Evolutionary conservation across 1,284 basidiomycete genomes (phyloP), one percentile per base, ranked within the genome.

Genomic region (Microbotryum lychnidis-dioicae): DNA sequence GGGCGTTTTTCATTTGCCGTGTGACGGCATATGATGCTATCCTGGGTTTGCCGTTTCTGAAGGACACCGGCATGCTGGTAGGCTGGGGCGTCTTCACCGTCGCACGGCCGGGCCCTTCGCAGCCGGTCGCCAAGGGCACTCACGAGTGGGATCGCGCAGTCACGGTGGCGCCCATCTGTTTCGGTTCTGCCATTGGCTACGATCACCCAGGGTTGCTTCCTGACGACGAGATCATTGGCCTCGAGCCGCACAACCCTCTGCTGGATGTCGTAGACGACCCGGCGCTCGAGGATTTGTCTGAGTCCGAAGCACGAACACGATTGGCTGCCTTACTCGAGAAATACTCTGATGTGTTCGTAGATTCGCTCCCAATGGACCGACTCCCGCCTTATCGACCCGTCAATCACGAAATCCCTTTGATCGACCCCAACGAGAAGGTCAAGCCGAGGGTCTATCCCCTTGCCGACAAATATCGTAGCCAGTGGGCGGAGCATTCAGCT

Each of bases 171-270:
- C 7, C 3, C 10, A 3, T 59, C 58, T 27, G 12, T 27, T n/a
- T 0, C 54, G 3, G 54, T 51, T 18, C 33, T 51, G 37, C 37
- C 37, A 42, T 42, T 16, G 16, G 37, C 12, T 42, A 42, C 10
- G 12, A 42, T 18, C 12, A 25, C 3, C 49, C 54, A 3, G 50
- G 45, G 4, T 33, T 59, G 7, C 6, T 10, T 4, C 21, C 25
- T 1, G 14, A 55, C 6, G 54, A 50, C 12, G 46, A 48, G 16
- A 42, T 29, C 27, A 47, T 46, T 18, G 54, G 56, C 27, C 25
- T 44, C 18, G 57, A 63, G 54, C 54, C 57, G n/a, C 54, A 44
- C 33, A 63, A 63, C 16, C 50, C 50, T 21, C 47, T 63, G 9
- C 33, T 59, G 20, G 47, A 63, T 37, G 25, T 61, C 5, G 27